phyloP scores from a whole-genome alignment of 2,329 filamentous ascomycete species.

The Dactylellina cionopaga region DNA sequence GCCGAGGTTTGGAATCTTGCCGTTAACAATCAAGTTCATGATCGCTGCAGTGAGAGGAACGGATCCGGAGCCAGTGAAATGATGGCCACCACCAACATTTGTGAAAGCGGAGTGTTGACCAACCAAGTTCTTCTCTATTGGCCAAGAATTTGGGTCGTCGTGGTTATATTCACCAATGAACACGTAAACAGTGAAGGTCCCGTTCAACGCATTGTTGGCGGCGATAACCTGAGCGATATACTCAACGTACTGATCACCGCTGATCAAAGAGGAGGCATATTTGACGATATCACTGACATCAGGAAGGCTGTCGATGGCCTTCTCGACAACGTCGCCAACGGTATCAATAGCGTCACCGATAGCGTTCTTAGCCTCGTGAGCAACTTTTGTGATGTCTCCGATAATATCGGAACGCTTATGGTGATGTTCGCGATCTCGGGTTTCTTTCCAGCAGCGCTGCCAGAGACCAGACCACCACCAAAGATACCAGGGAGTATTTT shows the following conservation, averaged over 20 bases:
- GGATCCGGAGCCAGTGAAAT: slow-evolving; percentile 60
- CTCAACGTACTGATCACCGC: slow-evolving; percentile 57
- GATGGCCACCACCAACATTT: slow-evolving; percentile 54
- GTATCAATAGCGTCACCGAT: slow-evolving; percentile 3
- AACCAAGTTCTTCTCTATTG: slow-evolving; percentile 61
- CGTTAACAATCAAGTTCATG: slow-evolving; percentile 57
- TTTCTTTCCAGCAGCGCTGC: slow-evolving; percentile 21
- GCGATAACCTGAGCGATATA: slow-evolving; percentile 60
- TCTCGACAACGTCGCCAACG: slow-evolving; percentile 13
- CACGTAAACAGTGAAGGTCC: slow-evolving; percentile 60
- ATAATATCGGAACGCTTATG: slow-evolving; percentile 23
- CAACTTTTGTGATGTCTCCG: not conserved
- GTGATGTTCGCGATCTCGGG: not conserved
- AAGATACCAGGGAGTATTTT: slow-evolving; percentile 35
- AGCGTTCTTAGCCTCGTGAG: slow-evolving; percentile 1
- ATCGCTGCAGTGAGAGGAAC: slow-evolving; percentile 61
- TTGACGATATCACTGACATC: slow-evolving; percentile 26
- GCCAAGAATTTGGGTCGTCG: slow-evolving; percentile 58
- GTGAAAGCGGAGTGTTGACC: slow-evolving; percentile 61
- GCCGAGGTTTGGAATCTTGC: slow-evolving; percentile 57
- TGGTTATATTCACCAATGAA: slow-evolving; percentile 60
- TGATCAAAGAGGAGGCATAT: slow-evolving; percentile 35
- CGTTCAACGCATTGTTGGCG: slow-evolving; percentile 59
- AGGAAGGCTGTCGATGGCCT: slow-evolving; percentile 41
- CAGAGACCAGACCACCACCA: slow-evolving; percentile 37